These are phyloP conservation scores for Lasiosphaeriaceae sp. DNA, from an alignment of 495 filamentous ascomycete species.

Conservation along the genomic window DNA sequence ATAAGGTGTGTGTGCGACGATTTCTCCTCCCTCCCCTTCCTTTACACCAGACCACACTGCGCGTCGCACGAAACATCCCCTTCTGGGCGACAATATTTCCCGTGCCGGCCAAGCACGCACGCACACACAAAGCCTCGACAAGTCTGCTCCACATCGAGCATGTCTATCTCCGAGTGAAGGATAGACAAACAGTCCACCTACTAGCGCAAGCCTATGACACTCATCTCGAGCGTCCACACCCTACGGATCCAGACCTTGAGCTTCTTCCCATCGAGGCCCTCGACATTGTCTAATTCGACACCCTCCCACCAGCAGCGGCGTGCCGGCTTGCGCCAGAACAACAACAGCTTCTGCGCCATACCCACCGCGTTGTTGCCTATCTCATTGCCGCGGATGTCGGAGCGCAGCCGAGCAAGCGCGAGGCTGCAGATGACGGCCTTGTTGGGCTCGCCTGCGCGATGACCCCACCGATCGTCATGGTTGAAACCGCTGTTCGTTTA, in stretches of 20 bases:
- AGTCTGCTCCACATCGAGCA: not conserved
- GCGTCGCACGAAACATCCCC: too few relatives aligned
- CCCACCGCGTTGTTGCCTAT: conserved; percentile 78
- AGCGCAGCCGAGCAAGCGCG: conserved; percentile 85
- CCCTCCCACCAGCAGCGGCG: conserved; percentile 99
- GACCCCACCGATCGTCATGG: conserved; percentile 90
- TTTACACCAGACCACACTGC: too few relatives aligned
- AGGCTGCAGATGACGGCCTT: conserved; percentile 98
- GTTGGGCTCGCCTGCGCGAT: conserved; percentile 91
- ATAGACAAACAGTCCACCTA: conserved; percentile 1
- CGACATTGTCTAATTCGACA: conserved; percentile 84
- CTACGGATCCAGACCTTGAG: conserved; percentile 97
- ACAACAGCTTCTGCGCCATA: conserved; percentile 96
- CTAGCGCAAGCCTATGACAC: conserved; percentile 82
- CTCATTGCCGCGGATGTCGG: conserved; percentile 79
- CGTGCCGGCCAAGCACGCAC: too few relatives aligned
- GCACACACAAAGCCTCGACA: not conserved
- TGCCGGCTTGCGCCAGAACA: conserved; percentile 98
- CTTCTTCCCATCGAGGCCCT: conserved; percentile 77
- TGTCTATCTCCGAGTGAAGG: not conserved
- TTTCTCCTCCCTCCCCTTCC: too few relatives aligned
- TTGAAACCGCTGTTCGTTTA: conserved; percentile 79
- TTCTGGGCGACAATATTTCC: too few relatives aligned
- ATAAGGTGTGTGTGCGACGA: too few relatives aligned
- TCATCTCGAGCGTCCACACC: conserved; percentile 99